phyloP scores from a whole-genome alignment of 129 eudicot species.

The Saussurea involucrata region DNA sequence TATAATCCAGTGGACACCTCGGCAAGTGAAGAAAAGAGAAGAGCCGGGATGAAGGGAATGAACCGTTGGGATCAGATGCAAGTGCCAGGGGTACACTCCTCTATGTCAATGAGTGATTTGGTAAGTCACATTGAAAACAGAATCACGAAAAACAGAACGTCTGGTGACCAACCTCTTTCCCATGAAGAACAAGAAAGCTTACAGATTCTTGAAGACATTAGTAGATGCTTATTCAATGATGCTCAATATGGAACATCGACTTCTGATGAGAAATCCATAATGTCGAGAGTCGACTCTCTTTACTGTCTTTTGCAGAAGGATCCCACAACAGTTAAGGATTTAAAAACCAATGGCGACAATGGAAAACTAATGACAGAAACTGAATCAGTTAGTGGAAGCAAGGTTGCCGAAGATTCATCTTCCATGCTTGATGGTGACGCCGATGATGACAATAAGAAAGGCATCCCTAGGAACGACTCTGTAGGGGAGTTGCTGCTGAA shows the following conservation, averaged over 20 bases:
- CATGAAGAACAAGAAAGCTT: conserved; percentile 52
- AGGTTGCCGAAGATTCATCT: conserved; percentile 24
- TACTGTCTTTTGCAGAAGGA: conserved; percentile 89
- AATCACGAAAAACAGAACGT: conserved; percentile 55
- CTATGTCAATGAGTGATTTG: conserved; percentile 81
- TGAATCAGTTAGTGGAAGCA: conserved; percentile 18
- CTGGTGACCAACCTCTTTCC: conserved; percentile 41
- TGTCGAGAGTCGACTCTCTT: conserved; percentile 85
- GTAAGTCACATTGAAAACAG: conserved; percentile 71
- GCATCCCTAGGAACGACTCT: conserved; percentile 80
- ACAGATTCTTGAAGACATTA: conserved; percentile 66
- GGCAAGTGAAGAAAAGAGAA: conserved; percentile 43
- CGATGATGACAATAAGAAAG: conserved; percentile 28
- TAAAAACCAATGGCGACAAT: conserved; percentile 12
- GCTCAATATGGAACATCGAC: conserved; percentile 39
- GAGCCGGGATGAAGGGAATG: conserved; percentile 30
- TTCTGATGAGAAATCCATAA: conserved; percentile 71
- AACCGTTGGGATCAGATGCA: conserved; percentile 55
- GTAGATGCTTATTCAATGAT: conserved; percentile 69
- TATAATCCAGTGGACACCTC: conserved; percentile 44
- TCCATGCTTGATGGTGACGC: conserved; percentile 1
- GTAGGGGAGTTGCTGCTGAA: conserved; percentile 80
- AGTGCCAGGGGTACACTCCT: conserved; percentile 65
- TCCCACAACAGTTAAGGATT: conserved; percentile 28
- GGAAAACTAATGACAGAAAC: conserved; percentile 14